phyloP scores from a whole-genome alignment of 441 rosid genomes.

The Arabidopsis lyrata region DNA sequence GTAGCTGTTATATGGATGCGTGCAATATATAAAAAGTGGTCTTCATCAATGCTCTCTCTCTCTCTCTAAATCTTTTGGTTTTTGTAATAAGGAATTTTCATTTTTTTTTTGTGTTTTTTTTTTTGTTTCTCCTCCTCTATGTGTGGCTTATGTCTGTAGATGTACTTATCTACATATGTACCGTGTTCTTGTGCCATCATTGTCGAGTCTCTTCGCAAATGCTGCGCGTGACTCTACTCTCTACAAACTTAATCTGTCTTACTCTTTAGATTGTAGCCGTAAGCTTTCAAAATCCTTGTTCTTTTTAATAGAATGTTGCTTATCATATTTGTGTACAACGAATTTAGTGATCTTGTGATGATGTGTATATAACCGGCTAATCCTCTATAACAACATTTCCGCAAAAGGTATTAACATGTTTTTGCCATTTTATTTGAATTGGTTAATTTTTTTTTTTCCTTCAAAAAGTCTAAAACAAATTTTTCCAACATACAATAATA shows the following conservation, averaged over 20 bases:
- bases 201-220: conserved; percentile 35
- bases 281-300: conserved; percentile 15
- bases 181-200: conserved; percentile 44
- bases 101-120: neutral
- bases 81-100: conserved; percentile 19
- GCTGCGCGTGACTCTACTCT: conserved; percentile 43
- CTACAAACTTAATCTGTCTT: conserved; percentile 20
- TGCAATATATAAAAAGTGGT: conserved; percentile 71
- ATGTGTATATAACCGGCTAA: no score
- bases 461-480: no score
- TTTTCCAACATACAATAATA: neutral
- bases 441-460: no score
- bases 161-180: conserved; percentile 58
- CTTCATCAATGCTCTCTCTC: conserved; percentile 50
- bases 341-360: no score
- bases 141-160: conserved; percentile 75
- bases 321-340: no score
- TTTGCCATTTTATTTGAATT: no score
- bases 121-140: conserved; percentile 44
- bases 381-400: no score
- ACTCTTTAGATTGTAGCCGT: conserved; percentile 24
- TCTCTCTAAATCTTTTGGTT: conserved; percentile 33
- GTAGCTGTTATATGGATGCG: conserved; percentile 69
- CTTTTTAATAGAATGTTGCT: conserved; percentile 27
- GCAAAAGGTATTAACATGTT: no score